These are phyloP conservation scores for Daldinia caldariorum DNA, from an alignment of 495 filamentous ascomycete genomes.

Conservation along the genomic window DNA sequence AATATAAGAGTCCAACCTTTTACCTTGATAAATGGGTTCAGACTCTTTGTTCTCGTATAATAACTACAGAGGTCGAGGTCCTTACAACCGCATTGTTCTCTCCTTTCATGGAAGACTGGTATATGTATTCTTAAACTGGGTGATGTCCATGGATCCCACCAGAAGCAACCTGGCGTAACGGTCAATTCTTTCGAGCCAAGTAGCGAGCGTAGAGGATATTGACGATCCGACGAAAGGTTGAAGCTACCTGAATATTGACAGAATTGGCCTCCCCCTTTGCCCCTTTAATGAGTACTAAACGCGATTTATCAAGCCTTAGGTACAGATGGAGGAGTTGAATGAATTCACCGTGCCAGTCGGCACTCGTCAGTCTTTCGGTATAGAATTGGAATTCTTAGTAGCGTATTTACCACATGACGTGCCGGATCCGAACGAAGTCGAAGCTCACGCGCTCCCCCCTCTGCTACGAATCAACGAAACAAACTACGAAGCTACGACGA, in stretches of 20 bases:
- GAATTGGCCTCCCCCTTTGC: background rate
- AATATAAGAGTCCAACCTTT: background rate
- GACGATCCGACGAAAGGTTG: background rate
- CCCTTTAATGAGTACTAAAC: background rate
- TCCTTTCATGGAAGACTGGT: background rate
- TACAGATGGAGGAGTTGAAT: constrained; percentile 26
- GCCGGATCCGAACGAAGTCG: constrained; percentile 26
- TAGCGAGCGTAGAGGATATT: background rate
- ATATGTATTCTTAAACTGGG: background rate
- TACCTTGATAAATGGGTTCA: constrained; percentile 2
- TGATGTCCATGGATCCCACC: background rate
- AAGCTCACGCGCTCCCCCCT: constrained; percentile 31
- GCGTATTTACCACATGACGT: constrained; percentile 27
- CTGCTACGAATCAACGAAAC: constrained; percentile 24
- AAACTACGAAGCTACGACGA: background rate
- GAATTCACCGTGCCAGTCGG: constrained; percentile 15
- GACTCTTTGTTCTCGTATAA: background rate
- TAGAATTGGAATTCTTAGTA: constrained; percentile 49
- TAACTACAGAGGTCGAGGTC: background rate
- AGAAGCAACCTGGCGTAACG: background rate
- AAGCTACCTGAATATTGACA: constrained; percentile 1
- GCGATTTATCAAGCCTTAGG: background rate
- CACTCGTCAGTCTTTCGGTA: constrained; percentile 40
- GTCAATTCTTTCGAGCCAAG: background rate
- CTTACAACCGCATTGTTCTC: background rate